Conservation (phyloP, 2,329 filamentous ascomycete genomes). For the Microsporum audouinii region DNA sequence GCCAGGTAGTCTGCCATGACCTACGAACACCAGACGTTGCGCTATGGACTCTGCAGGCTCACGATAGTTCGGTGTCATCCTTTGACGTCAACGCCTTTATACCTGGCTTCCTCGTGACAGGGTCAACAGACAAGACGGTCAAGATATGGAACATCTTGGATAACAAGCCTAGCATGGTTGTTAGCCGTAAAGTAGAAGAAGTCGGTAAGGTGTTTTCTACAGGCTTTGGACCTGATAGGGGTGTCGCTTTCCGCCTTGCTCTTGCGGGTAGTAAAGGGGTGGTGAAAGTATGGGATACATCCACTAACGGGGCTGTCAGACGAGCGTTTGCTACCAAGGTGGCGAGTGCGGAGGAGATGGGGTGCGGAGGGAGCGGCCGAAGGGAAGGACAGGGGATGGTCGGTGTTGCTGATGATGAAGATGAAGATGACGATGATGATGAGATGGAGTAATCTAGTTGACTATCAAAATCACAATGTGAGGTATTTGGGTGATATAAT, state of each 20-base stretch:
- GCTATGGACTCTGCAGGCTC: slow-evolving; percentile 93
- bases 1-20: slow-evolving; percentile 87
- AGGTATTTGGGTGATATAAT: too few species aligned
- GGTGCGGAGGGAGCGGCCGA: slow-evolving; percentile 43
- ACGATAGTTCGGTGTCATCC: slow-evolving; percentile 80
- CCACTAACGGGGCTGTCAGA: slow-evolving; percentile 79
- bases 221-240: slow-evolving; percentile 75
- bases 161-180: slow-evolving; percentile 76
- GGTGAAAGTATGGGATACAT: slow-evolving; percentile 92
- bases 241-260: slow-evolving; percentile 82
- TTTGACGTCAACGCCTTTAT: slow-evolving; percentile 87
- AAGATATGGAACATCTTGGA: slow-evolving; percentile 91
- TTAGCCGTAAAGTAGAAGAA: slow-evolving; percentile 80
- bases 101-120: slow-evolving; percentile 85
- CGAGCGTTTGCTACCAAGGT: slow-evolving; percentile 68
- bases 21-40: slow-evolving; percentile 62
- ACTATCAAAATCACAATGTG: too few species aligned
- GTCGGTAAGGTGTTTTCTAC: slow-evolving; percentile 92
- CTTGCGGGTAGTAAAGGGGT: slow-evolving; percentile 90
- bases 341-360: slow-evolving; percentile 35
- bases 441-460: slow-evolving; percentile 31
- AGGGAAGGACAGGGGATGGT: slow-evolving; percentile 59
- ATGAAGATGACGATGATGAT: slow-evolving; percentile 55
- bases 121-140: slow-evolving; percentile 85
- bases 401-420: slow-evolving; percentile 54